Base-by-base conservation (phyloP, 331 rosid genomes). In the Rhamnella rubrinervis region DNA sequence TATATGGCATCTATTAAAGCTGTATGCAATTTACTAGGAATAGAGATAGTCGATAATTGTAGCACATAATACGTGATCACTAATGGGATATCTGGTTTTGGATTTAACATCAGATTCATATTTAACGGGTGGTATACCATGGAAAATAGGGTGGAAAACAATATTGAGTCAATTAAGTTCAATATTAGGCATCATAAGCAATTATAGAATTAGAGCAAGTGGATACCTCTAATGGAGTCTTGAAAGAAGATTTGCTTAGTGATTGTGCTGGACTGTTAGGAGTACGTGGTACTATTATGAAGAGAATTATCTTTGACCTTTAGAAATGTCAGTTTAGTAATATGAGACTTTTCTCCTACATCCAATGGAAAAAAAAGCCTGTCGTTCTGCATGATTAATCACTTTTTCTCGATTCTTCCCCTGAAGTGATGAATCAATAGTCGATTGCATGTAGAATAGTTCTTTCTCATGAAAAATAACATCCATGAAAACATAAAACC, bases 11-110 rank as follows among this genome's bases (percentile, higher is more conserved):
- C 63, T 8, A 16, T 12, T 21, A 58, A 58, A 21, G 62, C 62
- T 58, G 23, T 31, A 0, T 58, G 6, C 62, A 58, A 5, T 21
- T 58, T 58, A 58, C 38, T 4, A 58, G 8, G 37, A 58, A 58
- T 58, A 58, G 37, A 58, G 11, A 58, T 28, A 58, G 8, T 12
- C 7, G 17, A 58, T 58, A 58, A 58, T 26, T 58, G 38, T 6
- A 58, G 37, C 26, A 58, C 38, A 58, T 58, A 58, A 58, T n/a
- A n/a, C n/a, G n/a, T n/a, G 61, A 20, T 57, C 9, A 57, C 37
- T 5, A 57, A 57, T 57, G 2, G 61, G 55, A 50, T 50, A 50
- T 50, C 19, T 50, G 2, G 19, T 18, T 7, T 50, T 50, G 55
- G 55, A 0, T 50, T 50, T 50, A 50, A 18, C 9, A 50, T 50